Conservation (phyloP, 1,139 yeast genomes). For the Petasospora rhodanensis region DNA sequence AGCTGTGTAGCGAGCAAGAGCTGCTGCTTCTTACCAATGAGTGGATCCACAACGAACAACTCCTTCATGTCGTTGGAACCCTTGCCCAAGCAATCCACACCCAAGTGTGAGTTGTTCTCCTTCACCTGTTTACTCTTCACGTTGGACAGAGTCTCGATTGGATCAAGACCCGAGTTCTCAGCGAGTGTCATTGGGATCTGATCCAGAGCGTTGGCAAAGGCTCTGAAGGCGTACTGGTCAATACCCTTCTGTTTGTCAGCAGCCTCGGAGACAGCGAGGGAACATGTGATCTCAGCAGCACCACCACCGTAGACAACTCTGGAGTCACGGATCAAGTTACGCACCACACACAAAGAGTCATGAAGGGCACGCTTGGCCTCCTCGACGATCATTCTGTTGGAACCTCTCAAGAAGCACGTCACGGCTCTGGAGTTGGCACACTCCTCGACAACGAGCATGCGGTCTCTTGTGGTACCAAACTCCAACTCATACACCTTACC, state of each 20-base stretch:
- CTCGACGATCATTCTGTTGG: constrained; percentile 95
- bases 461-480: constrained; percentile 94
- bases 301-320: constrained; percentile 98
- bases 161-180: constrained; percentile 92
- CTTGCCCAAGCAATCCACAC: constrained; percentile 90
- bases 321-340: constrained; percentile 87
- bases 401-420: constrained; percentile 90
- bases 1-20: constrained; percentile 91
- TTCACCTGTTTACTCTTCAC: constrained; percentile 82
- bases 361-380: constrained; percentile 96
- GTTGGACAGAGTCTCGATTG: constrained; percentile 82
- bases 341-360: constrained; percentile 94
- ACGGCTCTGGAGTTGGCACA: constrained; percentile 88
- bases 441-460: constrained; percentile 92
- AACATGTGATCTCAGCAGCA: constrained; percentile 93
- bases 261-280: constrained; percentile 84
- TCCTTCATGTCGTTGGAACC: constrained; percentile 91
- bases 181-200: constrained; percentile 92
- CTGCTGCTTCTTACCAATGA: constrained; percentile 96
- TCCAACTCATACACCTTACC: constrained; percentile 83
- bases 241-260: constrained; percentile 93
- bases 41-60: constrained; percentile 91
- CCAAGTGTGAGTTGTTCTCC: constrained; percentile 66
- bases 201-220: constrained; percentile 88
- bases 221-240: constrained; percentile 96